These are phyloP conservation scores for Torulaspora pretoriensis DNA, from an alignment of 1,139 yeast species.

Conservation along the genomic window DNA sequence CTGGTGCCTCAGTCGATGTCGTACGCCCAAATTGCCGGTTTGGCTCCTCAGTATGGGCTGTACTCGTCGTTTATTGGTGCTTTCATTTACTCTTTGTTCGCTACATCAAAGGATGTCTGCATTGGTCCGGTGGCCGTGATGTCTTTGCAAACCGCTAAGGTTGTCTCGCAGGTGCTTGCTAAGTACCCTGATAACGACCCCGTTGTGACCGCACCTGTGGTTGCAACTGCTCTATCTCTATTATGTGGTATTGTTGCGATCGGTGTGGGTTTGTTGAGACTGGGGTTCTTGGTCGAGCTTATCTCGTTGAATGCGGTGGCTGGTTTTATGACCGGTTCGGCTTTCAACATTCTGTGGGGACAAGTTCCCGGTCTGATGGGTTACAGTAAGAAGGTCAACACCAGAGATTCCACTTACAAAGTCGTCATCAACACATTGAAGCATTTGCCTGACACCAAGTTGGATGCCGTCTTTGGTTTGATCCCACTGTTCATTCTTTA, in stretches of 20 bases:
- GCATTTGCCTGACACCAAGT: constrained; percentile 58
- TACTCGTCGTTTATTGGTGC: constrained; percentile 93
- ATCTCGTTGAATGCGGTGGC: constrained; percentile 89
- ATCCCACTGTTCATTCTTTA: constrained; percentile 66
- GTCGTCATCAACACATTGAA: constrained; percentile 72
- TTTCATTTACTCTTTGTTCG: constrained; percentile 80
- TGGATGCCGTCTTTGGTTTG: constrained; percentile 88
- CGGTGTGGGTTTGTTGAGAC: constrained; percentile 74
- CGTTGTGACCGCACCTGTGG: constrained; percentile 49
- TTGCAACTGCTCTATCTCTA: constrained; percentile 76
- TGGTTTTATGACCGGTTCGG: constrained; percentile 96
- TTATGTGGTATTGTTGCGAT: constrained; percentile 82
- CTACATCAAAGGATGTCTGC: constrained; percentile 92
- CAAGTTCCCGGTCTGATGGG: constrained; percentile 91
- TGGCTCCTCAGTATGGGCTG: constrained; percentile 79
- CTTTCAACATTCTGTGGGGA: constrained; percentile 73
- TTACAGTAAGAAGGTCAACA: constrained; percentile 57
- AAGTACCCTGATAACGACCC: constrained; percentile 36
- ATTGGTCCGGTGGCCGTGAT: constrained; percentile 98
- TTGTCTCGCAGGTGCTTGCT: constrained; percentile 59
- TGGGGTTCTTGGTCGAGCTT: constrained; percentile 85
- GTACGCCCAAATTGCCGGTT: constrained; percentile 81
- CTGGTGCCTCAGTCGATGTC: constrained; percentile 96
- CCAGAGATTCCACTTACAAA: constrained; percentile 64
- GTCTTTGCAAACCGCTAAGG: constrained; percentile 82